A percentile compares a stretch with the other conserved stretches of the same genome.
Conservation (phyloP, 768 basidiomycete species). For the Auricularia auricula-judae region DNA sequence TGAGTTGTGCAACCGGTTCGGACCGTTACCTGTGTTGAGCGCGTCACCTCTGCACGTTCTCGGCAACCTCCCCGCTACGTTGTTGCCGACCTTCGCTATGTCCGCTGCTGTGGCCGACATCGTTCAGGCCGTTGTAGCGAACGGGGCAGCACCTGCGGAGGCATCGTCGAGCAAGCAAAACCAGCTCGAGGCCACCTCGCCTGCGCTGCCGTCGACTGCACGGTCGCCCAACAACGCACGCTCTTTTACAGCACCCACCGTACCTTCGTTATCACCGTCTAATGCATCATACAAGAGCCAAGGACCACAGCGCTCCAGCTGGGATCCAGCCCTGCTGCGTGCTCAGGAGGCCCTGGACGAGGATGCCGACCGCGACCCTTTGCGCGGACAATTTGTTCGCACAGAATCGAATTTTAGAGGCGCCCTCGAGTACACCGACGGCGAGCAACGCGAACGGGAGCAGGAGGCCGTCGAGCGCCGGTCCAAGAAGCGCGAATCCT, state of each 20-base stretch:
- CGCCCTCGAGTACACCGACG: conserved; percentile 38
- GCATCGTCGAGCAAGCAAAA: not conserved
- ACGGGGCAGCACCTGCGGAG: not conserved
- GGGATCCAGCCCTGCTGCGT: not conserved
- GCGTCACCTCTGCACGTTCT: no score
- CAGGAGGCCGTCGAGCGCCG: conserved; percentile 37
- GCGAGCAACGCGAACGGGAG: conserved; percentile 25
- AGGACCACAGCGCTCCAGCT: not conserved
- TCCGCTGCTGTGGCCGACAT: not conserved
- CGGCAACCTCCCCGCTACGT: no score
- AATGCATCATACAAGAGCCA: not conserved
- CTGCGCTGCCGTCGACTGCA: not conserved
- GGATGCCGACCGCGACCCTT: conserved; percentile 17
- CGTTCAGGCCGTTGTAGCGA: not conserved
- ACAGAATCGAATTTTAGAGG: conserved; percentile 46
- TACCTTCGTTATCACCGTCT: not conserved
- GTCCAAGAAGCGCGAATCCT: conserved; percentile 40
- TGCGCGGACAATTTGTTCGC: conserved; percentile 20
- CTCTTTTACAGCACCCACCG: not conserved
- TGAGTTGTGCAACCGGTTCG: no score
- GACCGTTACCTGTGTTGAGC: no score
- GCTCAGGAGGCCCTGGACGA: not conserved
- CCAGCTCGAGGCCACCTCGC: not conserved
- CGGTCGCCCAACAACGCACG: not conserved
- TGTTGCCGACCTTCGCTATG: not conserved